Conservation (phyloP, 129 eudicot species). For the Tagetes erecta region DNA sequence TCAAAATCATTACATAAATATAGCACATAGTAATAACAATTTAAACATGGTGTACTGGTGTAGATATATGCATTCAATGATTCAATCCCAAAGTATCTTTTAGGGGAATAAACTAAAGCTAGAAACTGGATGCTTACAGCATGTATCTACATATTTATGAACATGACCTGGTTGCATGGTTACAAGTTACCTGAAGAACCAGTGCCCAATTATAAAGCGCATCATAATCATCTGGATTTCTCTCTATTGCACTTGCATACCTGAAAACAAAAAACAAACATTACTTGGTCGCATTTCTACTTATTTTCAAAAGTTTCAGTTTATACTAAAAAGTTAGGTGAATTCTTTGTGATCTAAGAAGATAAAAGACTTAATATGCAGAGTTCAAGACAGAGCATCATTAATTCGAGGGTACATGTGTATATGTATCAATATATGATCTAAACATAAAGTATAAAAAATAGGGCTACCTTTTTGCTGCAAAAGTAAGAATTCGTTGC, state of each 20-base stretch:
- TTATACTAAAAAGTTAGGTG: constrained; percentile 9
- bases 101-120: neutral
- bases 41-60: neutral
- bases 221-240: constrained; percentile 90
- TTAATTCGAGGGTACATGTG: constrained; percentile 19
- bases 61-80: neutral
- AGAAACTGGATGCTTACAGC: neutral
- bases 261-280: constrained; percentile 33
- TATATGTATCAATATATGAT: neutral
- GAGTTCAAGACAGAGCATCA: neutral
- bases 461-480: constrained; percentile 69
- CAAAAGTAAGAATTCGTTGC: constrained; percentile 86
- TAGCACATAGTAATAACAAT: neutral
- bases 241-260: constrained; percentile 89
- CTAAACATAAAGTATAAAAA: constrained; percentile 1
- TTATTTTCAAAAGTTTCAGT: neutral
- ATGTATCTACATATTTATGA: neutral
- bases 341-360: constrained; percentile 8
- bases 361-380: constrained; percentile 1
- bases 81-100: neutral
- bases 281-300: neutral
- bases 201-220: constrained; percentile 97
- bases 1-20: neutral
- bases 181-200: constrained; percentile 76
- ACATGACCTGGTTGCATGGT: constrained; percentile 16